Conservation (phyloP, 306 rosid genomes). For the Corylus americana region DNA sequence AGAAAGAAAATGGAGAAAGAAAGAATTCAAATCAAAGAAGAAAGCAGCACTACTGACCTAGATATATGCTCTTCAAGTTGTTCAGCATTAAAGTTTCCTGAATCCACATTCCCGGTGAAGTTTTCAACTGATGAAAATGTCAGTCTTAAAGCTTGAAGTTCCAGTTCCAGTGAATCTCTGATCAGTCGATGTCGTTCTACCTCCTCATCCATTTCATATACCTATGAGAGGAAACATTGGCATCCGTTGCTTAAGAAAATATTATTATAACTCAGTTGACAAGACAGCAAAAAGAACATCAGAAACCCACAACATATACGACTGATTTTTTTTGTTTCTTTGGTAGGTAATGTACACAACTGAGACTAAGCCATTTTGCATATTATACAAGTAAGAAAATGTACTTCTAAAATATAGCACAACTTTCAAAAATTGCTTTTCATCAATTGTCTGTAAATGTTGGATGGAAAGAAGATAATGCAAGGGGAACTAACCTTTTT, state of each 20-base stretch:
- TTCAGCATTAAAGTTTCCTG: slow-evolving; percentile 37
- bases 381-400: slow-evolving; percentile 9
- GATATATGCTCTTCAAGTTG: slow-evolving; percentile 53
- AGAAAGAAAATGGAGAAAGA: slow-evolving; percentile 13
- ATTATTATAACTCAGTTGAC: slow-evolving; percentile 3
- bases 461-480: neutral
- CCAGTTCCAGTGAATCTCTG: slow-evolving; percentile 73
- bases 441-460: neutral
- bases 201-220: slow-evolving; percentile 82
- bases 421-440: slow-evolving; percentile 2
- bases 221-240: slow-evolving; percentile 43
- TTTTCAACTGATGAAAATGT: slow-evolving; percentile 63
- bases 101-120: slow-evolving; percentile 49
- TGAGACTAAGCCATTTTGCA: slow-evolving; percentile 7
- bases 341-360: slow-evolving; percentile 17
- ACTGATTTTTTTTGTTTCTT: neutral
- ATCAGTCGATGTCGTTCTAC: slow-evolving; percentile 71
- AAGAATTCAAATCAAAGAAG: slow-evolving; percentile 29
- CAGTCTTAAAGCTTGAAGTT: slow-evolving; percentile 68
- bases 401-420: neutral
- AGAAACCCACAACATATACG: too few relatives aligned
- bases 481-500: slow-evolving; percentile 61
- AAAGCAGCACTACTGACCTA: slow-evolving; percentile 48
- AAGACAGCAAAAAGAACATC: slow-evolving; percentile 7
- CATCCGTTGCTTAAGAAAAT: neutral